Conservation (phyloP, 176 grass and related monocot genomes). For the Rhynchospora tenuis region DNA sequence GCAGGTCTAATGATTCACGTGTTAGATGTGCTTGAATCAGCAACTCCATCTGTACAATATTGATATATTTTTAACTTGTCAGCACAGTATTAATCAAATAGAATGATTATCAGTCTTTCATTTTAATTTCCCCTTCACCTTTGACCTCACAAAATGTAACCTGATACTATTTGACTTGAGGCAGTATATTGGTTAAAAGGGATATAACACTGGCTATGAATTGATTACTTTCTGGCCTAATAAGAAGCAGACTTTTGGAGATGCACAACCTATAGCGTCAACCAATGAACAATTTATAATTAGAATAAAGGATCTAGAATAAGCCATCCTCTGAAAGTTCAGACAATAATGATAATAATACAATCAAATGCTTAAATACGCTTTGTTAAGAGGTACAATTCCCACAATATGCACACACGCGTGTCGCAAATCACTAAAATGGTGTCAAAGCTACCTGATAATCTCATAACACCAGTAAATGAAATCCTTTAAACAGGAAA, state of each 20-base stretch:
- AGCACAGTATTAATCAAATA: not conserved
- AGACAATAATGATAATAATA: not conserved
- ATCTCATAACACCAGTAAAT: not conserved
- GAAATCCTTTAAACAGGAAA: not conserved
- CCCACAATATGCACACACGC: not conserved
- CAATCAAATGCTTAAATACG: not conserved
- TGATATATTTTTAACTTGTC: constrained; percentile 2
- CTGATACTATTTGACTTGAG: not conserved
- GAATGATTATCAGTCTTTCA: not conserved
- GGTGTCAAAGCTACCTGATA: not conserved
- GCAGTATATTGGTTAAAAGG: not conserved
- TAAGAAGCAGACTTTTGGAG: not conserved
- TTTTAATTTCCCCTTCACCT: not conserved
- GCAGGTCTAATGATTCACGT: constrained; percentile 50
- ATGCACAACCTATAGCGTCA: not conserved
- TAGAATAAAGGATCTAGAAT: not conserved
- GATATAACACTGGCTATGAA: not conserved
- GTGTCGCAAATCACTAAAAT: not conserved
- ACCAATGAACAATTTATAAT: not conserved
- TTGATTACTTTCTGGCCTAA: not conserved
- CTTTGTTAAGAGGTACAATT: not conserved
- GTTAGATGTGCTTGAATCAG: constrained; percentile 96
- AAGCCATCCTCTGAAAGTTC: not conserved
- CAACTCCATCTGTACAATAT: constrained; percentile 75
- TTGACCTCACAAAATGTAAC: too few species aligned